Evolutionary conservation across 129 eudicot species (phyloP), one percentile per base, ranked within the genome.

Genomic region (Artemisia annua): DNA sequence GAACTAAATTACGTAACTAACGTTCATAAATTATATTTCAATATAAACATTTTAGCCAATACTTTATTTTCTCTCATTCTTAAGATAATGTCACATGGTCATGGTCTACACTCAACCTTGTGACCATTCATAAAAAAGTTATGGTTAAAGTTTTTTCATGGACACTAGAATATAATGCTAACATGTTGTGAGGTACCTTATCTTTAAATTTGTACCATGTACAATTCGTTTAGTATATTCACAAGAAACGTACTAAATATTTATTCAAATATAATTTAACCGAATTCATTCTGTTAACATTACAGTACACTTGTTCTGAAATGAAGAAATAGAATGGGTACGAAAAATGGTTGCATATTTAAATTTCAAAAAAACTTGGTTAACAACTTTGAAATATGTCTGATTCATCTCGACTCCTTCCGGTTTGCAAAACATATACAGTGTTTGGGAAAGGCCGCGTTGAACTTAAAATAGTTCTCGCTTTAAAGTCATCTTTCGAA

Each of bases 61-160:
- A 24, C 30, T 62, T 63, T 18, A 30, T 26, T 49, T n/a, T 17
- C 17, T 3, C 48, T 64, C 17, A 13, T 50, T 22, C 39, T 32
- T n/a, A 63, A 48, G 22, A 63, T 74, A 18, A 35, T 43, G 15
- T 6, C 35, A 67, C 69, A 58, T 24, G 32, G 13, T 14, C 64
- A 43, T 75, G 28, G 18, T 76, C 50, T 48, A 14, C 61, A 48
- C 61, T 67, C 55, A 46, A 39, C 67, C 18, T 24, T 55, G 12
- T 71, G 76, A 53, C 72, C 53, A 67, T 48, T 48, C 74, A 67
- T 57, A 67, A 16, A 67, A 16, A 67, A 76, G 43, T 76, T 76
- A 58, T 43, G 67, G 58, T 75, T 55, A 58, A 66, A 56, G 67
- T 16, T 43, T 53, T 65, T 43, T 39, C 15, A 28, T 24, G 67